Evolutionary conservation across 345 rosid genomes (phyloP).

Genomic region (Abelmoschus esculentus): DNA sequence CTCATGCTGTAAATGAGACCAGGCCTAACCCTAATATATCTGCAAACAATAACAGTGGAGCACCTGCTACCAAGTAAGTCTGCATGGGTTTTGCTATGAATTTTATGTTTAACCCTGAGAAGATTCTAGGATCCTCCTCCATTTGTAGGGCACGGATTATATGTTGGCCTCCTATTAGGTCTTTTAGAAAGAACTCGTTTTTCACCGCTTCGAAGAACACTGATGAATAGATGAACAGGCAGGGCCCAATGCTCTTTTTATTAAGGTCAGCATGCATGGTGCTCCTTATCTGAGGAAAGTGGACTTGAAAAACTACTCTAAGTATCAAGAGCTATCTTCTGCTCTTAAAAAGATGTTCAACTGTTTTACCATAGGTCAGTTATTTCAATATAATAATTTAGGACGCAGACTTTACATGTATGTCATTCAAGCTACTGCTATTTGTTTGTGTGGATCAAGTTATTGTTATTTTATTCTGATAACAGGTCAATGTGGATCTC

Average conservation of each 20-base stretch:
- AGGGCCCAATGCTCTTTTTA: conserved; percentile 43
- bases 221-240: conserved; percentile 59
- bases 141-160: conserved; percentile 58
- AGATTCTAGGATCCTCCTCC: conserved; percentile 3
- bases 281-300: conserved; percentile 76
- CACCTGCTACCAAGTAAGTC: conserved; percentile 56
- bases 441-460: conserved; percentile 22
- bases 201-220: conserved; percentile 45
- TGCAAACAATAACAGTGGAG: conserved; percentile 25
- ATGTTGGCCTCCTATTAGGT: conserved; percentile 75
- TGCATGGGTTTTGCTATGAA: not conserved
- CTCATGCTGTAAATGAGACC: conserved; percentile 24
- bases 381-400: not conserved
- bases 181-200: conserved; percentile 55
- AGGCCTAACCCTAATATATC: conserved; percentile 19
- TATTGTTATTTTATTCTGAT: conserved; percentile 1
- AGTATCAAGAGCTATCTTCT: conserved; percentile 55
- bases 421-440: conserved; percentile 7
- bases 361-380: conserved; percentile 54
- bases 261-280: conserved; percentile 77
- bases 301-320: conserved; percentile 45
- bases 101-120: not conserved
- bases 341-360: conserved; percentile 77
- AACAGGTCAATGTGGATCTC: conserved; percentile 52
- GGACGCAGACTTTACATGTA: not conserved